phyloP scores from a whole-genome alignment of 805 yeast species.

The Kodamaea neixiangensis region DNA sequence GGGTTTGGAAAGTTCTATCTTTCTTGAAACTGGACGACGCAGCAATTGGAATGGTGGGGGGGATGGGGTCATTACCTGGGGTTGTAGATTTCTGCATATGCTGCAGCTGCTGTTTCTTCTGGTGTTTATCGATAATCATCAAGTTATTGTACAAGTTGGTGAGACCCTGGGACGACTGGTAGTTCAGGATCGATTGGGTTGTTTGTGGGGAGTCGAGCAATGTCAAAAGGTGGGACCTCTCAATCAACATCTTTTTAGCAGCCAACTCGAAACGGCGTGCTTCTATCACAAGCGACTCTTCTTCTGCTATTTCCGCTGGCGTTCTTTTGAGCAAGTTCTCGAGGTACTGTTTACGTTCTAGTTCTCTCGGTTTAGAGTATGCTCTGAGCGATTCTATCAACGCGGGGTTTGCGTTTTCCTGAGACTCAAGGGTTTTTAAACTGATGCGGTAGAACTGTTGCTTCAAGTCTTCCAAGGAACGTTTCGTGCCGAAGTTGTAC shows the following conservation, averaged over 20 bases:
- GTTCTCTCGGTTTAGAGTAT: slow-evolving; percentile 70
- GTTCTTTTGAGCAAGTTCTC: slow-evolving; percentile 75
- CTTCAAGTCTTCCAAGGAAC: slow-evolving; percentile 78
- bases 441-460: slow-evolving; percentile 76
- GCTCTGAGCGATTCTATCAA: slow-evolving; percentile 61
- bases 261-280: slow-evolving; percentile 90
- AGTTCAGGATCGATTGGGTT: slow-evolving; percentile 73
- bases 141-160: slow-evolving; percentile 81
- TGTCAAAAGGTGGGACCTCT: slow-evolving; percentile 75
- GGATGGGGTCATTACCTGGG: slow-evolving; percentile 46
- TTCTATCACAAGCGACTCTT: slow-evolving; percentile 89
- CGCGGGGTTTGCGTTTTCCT: slow-evolving; percentile 43
- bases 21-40: slow-evolving; percentile 52
- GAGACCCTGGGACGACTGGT: slow-evolving; percentile 82
- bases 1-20: slow-evolving; percentile 46
- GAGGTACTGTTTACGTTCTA: slow-evolving; percentile 77
- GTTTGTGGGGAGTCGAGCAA: slow-evolving; percentile 85
- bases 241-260: slow-evolving; percentile 83
- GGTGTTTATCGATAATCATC: slow-evolving; percentile 65
- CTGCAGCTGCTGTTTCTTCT: slow-evolving; percentile 54
- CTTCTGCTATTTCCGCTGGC: slow-evolving; percentile 98
- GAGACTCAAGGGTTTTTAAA: slow-evolving; percentile 44
- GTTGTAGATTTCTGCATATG: slow-evolving; percentile 22
- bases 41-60: slow-evolving; percentile 58
- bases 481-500: slow-evolving; percentile 32